A percentile compares a stretch with the other conserved stretches of the same genome.
Conservation (phyloP, 1,139 yeast species). For the Debaryomyces coudertii region DNA sequence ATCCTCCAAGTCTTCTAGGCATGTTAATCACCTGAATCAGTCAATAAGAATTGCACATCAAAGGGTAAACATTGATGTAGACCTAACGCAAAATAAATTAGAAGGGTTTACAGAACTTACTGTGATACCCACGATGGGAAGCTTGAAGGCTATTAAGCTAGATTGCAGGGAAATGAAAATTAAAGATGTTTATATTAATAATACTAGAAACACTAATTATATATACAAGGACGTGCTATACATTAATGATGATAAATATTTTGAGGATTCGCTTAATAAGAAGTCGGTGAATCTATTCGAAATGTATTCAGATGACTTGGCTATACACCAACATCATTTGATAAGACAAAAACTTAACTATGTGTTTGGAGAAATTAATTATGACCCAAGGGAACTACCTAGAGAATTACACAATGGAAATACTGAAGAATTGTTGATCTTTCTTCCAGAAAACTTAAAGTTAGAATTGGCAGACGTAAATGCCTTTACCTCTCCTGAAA, state of each 20-base stretch:
- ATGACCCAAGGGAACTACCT: conserved; percentile 31
- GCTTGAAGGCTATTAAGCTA: conserved; percentile 60
- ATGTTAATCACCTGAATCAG: conserved; percentile 37
- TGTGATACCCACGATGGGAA: conserved; percentile 67
- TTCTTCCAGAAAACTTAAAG: conserved; percentile 72
- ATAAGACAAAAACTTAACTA: conserved; percentile 65
- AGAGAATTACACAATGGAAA: conserved; percentile 36
- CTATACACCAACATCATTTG: conserved; percentile 64
- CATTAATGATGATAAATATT: conserved; percentile 38
- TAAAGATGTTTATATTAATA: conserved; percentile 64
- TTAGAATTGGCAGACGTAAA: conserved; percentile 61
- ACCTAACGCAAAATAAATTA: conserved; percentile 53
- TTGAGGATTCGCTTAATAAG: conserved; percentile 26
- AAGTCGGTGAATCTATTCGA: conserved; percentile 42
- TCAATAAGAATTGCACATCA: conserved; percentile 67
- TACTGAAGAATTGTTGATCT: conserved; percentile 72
- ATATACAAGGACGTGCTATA: conserved; percentile 43
- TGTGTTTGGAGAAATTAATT: conserved; percentile 56
- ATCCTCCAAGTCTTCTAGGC: conserved; percentile 22
- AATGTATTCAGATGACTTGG: conserved; percentile 45
- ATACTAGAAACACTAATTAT: conserved; percentile 35
- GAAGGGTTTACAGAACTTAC: conserved; percentile 85
- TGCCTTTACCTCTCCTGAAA: conserved; percentile 47
- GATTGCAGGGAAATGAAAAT: conserved; percentile 83
- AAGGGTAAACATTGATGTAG: conserved; percentile 67